These are phyloP conservation scores for Cyclotella kingstonii DNA, from an alignment of 108 stramenopile species.

Conservation along the genomic window DNA sequence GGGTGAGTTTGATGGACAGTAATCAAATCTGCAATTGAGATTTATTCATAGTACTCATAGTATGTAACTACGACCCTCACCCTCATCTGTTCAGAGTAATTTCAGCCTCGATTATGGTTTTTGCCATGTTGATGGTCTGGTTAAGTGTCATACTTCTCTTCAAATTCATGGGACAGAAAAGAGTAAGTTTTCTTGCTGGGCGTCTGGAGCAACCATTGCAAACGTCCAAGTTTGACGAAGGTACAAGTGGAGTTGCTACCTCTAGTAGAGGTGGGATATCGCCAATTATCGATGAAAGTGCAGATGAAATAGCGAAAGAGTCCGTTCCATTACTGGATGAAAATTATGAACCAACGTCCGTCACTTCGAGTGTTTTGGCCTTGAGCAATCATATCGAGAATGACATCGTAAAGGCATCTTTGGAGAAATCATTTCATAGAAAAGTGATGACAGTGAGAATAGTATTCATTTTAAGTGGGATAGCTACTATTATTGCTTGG, in stretches of 20 bases:
- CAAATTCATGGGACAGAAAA: conserved; percentile 12
- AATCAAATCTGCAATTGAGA: background rate
- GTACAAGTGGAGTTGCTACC: background rate
- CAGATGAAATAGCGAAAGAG: too few species aligned
- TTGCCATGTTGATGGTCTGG: conserved; percentile 12
- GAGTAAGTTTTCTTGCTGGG: conserved; percentile 24
- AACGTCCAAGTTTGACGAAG: background rate
- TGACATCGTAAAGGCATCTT: background rate
- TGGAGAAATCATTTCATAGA: conserved; percentile 14
- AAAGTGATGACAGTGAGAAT: conserved; percentile 13
- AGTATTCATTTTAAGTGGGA: conserved; percentile 15
- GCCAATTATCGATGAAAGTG: background rate
- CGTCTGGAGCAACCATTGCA: conserved; percentile 1
- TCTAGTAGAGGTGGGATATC: background rate
- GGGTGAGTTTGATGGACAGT: conserved; percentile 2
- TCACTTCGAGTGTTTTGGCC: too few species aligned
- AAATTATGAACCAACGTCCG: background rate
- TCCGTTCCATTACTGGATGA: too few species aligned
- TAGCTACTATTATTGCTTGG: conserved; percentile 14
- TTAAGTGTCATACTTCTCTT: conserved; percentile 9
- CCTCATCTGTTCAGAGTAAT: background rate
- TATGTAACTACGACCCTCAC: too few species aligned
- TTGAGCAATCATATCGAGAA: conserved; percentile 5
- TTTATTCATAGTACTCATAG: background rate
- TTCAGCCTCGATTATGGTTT: conserved; percentile 8